Evolutionary conservation across 169 alveolate genomes (phyloP), one percentile per base, ranked within the genome.

Genomic region (Plasmodium relictum): DNA sequence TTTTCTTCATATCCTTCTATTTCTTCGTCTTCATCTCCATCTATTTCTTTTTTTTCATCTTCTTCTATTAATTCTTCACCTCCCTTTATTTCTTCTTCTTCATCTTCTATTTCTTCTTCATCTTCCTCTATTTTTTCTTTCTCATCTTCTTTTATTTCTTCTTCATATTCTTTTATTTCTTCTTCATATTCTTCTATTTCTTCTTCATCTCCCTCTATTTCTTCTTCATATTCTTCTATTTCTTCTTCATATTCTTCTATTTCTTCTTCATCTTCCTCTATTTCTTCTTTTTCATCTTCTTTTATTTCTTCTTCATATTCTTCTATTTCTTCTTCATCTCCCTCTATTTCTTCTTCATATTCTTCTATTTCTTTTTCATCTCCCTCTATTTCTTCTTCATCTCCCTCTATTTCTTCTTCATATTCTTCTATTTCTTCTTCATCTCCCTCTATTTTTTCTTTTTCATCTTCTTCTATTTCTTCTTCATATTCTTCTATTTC

Each of bases 401-500:
- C 31, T 56, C 22, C 73, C 44, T 44, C 26, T 18, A 14, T 58
- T 39, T 58, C 45, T 22, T 52, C 88, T n/a, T 56, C 73, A 12
- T 78, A 41, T 39, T 20, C 50, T 39, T 4, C 89, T 12, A 26
- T 66, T 18, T 73, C 66, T 16, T 73, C 73, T 41, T 10, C 54
- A 0, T n/a, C 66, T 20, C 1, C 86, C 10, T 72, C 86, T 2
- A 39, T 58, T 24, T 16, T 45, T 44, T 16, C 66, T 42, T 48
- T 41, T 2, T n/a, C 70, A 0, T 48, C 72, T 16, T n/a, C 42
- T 22, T 73, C 69, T 63, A 31, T 37, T 44, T 31, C 42, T 3
- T 74, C 66, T 70, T 54, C 86, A 6, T 42, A 74, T 59, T 37
- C 73, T 24, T 54, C 83, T 74, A 68, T 72, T 31, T 66, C 85